Evolutionary conservation across 2,329 filamentous ascomycete species (phyloP).

Genomic region (Ambrosiella xylebori): DNA sequence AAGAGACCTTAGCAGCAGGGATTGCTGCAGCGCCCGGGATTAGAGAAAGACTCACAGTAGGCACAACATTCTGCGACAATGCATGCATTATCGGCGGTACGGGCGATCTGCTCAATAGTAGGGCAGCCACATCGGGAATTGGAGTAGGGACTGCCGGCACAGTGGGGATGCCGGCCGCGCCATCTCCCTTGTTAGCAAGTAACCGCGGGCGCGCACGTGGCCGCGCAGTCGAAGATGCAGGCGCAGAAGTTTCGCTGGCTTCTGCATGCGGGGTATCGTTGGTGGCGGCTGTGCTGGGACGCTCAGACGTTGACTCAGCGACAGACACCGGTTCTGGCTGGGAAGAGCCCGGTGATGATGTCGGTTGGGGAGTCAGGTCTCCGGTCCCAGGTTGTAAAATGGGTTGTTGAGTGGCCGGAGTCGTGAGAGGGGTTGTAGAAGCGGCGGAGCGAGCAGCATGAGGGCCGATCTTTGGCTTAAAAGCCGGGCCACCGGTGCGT

Average conservation of each 20-base stretch:
- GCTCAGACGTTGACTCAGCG: background rate
- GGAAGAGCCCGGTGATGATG: background rate
- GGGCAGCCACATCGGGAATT: too few relatives aligned
- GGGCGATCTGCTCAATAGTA: too few relatives aligned
- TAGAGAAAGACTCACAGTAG: too few relatives aligned
- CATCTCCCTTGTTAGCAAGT: background rate
- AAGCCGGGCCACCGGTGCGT: conserved; percentile 35
- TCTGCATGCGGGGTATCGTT: conserved; percentile 3
- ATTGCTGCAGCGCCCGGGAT: too few relatives aligned
- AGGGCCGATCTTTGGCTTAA: conserved; percentile 52
- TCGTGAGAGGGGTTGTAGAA: conserved; percentile 4
- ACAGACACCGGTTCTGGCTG: background rate
- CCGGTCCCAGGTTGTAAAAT: background rate
- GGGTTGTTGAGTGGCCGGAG: background rate
- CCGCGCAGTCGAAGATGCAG: background rate
- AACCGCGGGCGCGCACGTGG: conserved; percentile 3
- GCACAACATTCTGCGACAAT: too few relatives aligned
- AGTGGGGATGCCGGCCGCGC: background rate
- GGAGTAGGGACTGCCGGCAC: background rate
- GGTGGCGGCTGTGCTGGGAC: background rate
- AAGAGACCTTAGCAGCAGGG: too few relatives aligned
- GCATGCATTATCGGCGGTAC: background rate
- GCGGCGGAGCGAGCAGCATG: conserved; percentile 31
- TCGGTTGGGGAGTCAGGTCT: background rate
- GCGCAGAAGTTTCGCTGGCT: background rate